Evolutionary conservation across 208 protist species (phyloP), one percentile per base, ranked within the genome.

Genomic region (Vickermania spadyakhi): DNA sequence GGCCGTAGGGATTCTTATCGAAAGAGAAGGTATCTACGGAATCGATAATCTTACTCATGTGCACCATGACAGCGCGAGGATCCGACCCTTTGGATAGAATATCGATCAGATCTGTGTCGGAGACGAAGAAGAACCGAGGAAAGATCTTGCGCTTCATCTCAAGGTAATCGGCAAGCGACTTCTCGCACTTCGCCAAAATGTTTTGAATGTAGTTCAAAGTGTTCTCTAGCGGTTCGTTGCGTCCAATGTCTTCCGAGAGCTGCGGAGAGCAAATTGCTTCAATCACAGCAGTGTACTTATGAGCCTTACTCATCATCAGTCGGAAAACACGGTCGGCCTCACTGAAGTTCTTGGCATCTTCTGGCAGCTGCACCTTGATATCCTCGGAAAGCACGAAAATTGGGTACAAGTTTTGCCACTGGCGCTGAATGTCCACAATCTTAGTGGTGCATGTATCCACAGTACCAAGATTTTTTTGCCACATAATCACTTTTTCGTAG

Each of bases 301-400:
- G 86, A 1, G 89, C 87, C 68, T 96, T 95, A 70, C 81, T 88
- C 92, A 97, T 97, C 42, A 97, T 60, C 56, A 86, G 50, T 14
- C 92, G 83, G 73, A 94, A 97, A 18, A 97, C 81, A 23, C 65
- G 67, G 69, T 98, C 93, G 23, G 96, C 92, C 62, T 86, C 80
- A 53, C 78, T 79, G 72, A 98, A 98, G 64, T 97, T 88, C 65
- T 94, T 96, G 3, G 95, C 89, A 62, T 96, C 97, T 66, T 98
- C 90, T 1, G 96, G 98, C 31, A 99, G 91, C 86, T 99, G 96
- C 58, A 94, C 83, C 41, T 91, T 86, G 56, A 99, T 98, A 72
- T 99, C 98, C 30, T 94, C 94, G 25, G 96, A 98, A 13, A 97
- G 88, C 31, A 98, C 94, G 73, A 99, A 99, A 64, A 99, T 99